Evolutionary conservation across 306 rosid species (phyloP).

Genomic region (Begonia fuchsioides): DNA sequence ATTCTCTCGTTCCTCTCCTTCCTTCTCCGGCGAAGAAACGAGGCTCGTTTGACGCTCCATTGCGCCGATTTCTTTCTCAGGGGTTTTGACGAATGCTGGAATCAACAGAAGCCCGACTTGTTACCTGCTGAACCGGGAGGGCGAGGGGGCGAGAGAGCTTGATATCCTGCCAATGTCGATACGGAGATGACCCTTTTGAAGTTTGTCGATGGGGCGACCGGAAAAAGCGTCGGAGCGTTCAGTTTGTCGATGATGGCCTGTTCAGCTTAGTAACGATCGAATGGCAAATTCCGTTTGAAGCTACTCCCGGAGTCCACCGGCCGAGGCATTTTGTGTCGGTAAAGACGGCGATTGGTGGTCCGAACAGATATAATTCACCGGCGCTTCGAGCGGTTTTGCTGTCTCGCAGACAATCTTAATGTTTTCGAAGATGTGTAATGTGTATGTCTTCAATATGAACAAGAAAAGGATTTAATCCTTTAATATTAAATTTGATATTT

Average conservation of each 20-base stretch:
- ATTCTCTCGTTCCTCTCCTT: background rate
- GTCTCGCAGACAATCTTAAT: constrained; percentile 25
- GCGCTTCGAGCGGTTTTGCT: constrained; percentile 59
- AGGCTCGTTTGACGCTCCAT: background rate
- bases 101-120: constrained; percentile 80
- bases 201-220: constrained; percentile 40
- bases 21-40: background rate
- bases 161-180: constrained; percentile 42
- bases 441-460: constrained; percentile 4
- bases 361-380: constrained; percentile 40
- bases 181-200: constrained; percentile 54
- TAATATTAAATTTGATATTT: too few species aligned
- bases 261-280: constrained; percentile 36
- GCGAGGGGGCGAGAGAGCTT: constrained; percentile 54
- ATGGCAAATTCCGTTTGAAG: constrained; percentile 55
- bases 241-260: constrained; percentile 47
- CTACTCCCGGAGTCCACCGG: constrained; percentile 45
- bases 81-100: constrained; percentile 53
- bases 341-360: constrained; percentile 24
- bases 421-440: background rate
- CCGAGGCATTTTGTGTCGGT: constrained; percentile 64
- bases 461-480: constrained; percentile 1
- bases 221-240: constrained; percentile 45
- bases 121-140: constrained; percentile 49
- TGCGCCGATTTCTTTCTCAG: constrained; percentile 8